Conservation (phyloP, 805 yeast species). For the Yamadazyma sp. region DNA sequence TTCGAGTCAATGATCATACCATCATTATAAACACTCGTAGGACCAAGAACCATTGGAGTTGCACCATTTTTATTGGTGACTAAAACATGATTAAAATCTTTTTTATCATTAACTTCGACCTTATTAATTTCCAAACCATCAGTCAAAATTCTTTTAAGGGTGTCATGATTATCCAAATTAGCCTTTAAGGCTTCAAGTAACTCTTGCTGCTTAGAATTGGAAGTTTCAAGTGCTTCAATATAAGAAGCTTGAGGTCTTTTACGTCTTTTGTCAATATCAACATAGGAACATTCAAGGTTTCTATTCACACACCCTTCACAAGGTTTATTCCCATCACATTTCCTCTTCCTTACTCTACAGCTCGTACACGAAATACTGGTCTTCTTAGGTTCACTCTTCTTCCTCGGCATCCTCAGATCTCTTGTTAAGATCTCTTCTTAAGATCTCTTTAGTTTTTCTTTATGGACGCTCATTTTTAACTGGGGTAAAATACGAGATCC, state of each 20-base stretch:
- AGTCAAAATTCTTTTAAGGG: constrained; percentile 2
- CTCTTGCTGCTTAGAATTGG: constrained; percentile 2
- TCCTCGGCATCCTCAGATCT: too few species aligned
- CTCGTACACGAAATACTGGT: not conserved
- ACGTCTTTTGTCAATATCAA: constrained; percentile 7
- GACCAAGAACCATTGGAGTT: constrained; percentile 9
- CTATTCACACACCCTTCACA: constrained; percentile 7
- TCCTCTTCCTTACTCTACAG: constrained; percentile 3
- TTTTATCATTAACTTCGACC: not conserved
- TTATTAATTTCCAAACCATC: too few species aligned
- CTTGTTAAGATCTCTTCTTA: too few species aligned
- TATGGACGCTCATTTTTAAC: too few species aligned
- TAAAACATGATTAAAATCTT: constrained; percentile 6
- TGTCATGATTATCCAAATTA: constrained; percentile 4
- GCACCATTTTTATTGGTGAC: constrained; percentile 2
- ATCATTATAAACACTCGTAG: constrained; percentile 12
- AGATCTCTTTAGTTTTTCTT: too few species aligned
- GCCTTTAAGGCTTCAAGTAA: constrained; percentile 4
- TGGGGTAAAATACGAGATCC: too few species aligned
- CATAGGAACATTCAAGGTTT: constrained; percentile 6
- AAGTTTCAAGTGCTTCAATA: constrained; percentile 9
- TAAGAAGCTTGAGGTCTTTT: constrained; percentile 7
- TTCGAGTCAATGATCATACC: constrained; percentile 6
- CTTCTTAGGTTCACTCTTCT: constrained; percentile 1
- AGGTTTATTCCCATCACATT: constrained; percentile 10